A percentile compares a stretch with the other conserved stretches of the same genome.
These are phyloP conservation scores for Beverwykella pulmonaria DNA, from an alignment of 495 filamentous ascomycete genomes.

Conservation along the genomic window DNA sequence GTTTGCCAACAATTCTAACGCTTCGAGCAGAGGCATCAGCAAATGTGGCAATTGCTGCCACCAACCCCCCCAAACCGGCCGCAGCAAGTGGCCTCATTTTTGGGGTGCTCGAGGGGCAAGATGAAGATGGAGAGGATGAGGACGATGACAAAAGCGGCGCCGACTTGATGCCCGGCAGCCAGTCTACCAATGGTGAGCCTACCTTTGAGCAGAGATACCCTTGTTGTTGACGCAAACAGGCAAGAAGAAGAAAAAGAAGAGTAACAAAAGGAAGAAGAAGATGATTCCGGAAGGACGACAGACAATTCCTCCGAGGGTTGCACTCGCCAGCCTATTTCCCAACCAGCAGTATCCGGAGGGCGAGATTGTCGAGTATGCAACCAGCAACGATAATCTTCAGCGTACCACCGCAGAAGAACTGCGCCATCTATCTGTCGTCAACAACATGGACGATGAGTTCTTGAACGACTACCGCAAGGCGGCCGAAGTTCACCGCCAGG, in stretches of 20 bases:
- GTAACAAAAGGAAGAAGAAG: conserved; percentile 73
- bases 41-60: conserved; percentile 26
- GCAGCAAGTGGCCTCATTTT: conserved; percentile 38
- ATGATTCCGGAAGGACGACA: conserved; percentile 63
- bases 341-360: conserved; percentile 74
- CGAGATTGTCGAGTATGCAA: conserved; percentile 70
- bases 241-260: conserved; percentile 71
- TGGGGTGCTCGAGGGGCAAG: conserved; percentile 40
- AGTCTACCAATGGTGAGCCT: conserved; percentile 30
- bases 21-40: conserved; percentile 31
- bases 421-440: conserved; percentile 78
- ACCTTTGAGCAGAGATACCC: background rate
- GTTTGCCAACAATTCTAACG: conserved; percentile 18
- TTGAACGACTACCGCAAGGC: conserved; percentile 83
- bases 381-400: conserved; percentile 71
- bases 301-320: conserved; percentile 74
- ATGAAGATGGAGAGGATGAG: conserved; percentile 42
- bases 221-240: conserved; percentile 21
- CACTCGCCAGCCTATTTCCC: conserved; percentile 75
- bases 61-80: conserved; percentile 39
- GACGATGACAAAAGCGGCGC: conserved; percentile 33
- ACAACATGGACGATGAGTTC: conserved; percentile 68
- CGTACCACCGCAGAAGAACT: conserved; percentile 88
- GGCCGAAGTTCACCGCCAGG: conserved; percentile 86
- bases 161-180: conserved; percentile 31